A percentile compares a stretch with the other conserved stretches of the same genome.
phyloP scores from a whole-genome alignment of 2,329 filamentous ascomycete genomes.

The Beauveria rudraprayagi region DNA sequence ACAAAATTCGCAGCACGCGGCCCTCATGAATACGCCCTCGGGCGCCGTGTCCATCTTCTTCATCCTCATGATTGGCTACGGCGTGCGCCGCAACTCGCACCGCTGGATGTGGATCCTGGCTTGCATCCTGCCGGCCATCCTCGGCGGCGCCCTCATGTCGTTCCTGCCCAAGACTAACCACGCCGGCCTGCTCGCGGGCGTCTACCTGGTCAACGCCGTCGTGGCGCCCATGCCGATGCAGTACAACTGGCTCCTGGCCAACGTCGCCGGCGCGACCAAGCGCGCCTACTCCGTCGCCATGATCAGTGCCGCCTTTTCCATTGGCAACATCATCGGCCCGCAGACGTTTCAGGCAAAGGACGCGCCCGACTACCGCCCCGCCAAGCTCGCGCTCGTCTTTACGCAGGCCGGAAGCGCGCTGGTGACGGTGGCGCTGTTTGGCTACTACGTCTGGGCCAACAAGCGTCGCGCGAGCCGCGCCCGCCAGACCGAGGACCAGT shows the following conservation, averaged over 20 bases:
- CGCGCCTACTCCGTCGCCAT: slow-evolving; percentile 8
- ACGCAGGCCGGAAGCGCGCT: slow-evolving; percentile 4
- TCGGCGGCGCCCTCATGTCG: slow-evolving; percentile 46
- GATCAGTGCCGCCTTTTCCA: slow-evolving; percentile 20
- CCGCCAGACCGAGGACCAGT: slow-evolving; percentile 31
- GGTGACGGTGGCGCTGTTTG: slow-evolving; percentile 20
- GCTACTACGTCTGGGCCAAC: slow-evolving; percentile 44
- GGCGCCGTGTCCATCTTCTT: slow-evolving; percentile 10
- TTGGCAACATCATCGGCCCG: slow-evolving; percentile 30
- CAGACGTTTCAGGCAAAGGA: slow-evolving; percentile 28
- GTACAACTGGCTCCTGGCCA: slow-evolving; percentile 36
- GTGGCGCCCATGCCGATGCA: slow-evolving; percentile 37
- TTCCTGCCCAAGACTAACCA: slow-evolving; percentile 39
- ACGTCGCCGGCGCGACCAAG: slow-evolving; percentile 27
- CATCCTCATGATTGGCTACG: slow-evolving; percentile 28
- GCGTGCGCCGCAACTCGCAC: slow-evolving; percentile 28
- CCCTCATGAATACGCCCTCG: slow-evolving; percentile 9
- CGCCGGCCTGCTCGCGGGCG: slow-evolving; percentile 38
- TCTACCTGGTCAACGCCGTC: slow-evolving; percentile 44
- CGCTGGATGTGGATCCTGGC: slow-evolving; percentile 30
- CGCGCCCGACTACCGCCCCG: slow-evolving; percentile 27
- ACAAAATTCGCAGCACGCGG: slow-evolving; percentile 8
- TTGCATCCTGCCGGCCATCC: slow-evolving; percentile 40
- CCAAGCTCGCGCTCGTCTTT: slow-evolving; percentile 21
- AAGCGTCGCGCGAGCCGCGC: slow-evolving; percentile 26